These are phyloP conservation scores for Alternaria angustiovoidea DNA, from an alignment of 2,329 filamentous ascomycete species.

Conservation along the genomic window DNA sequence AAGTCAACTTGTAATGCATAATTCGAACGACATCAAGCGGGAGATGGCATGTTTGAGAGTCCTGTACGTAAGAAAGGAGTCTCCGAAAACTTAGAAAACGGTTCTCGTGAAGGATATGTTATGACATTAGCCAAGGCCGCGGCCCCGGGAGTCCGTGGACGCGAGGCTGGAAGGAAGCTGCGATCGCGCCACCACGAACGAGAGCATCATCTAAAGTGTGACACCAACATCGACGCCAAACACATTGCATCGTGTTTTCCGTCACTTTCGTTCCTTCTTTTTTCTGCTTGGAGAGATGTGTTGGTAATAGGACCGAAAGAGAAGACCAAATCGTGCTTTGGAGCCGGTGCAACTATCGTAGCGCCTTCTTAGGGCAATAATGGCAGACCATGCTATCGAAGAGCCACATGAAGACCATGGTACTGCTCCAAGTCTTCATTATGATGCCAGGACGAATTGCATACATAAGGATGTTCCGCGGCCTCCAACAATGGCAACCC, in stretches of 20 bases:
- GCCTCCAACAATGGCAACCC: not conserved
- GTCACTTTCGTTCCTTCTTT: not conserved
- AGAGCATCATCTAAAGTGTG: not conserved
- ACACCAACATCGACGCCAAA: not conserved
- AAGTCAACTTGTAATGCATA: not conserved
- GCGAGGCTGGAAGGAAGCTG: not conserved
- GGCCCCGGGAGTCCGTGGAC: not conserved
- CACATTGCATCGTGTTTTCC: not conserved
- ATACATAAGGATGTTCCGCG: not conserved
- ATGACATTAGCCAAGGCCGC: not conserved
- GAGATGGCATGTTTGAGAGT: not conserved
- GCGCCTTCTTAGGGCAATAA: not conserved
- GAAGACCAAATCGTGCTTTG: not conserved
- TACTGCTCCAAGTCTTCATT: not conserved
- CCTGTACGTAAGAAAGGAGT: not conserved
- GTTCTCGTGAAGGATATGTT: not conserved
- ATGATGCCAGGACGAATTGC: no score
- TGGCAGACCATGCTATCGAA: not conserved
- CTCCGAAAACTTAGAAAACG: not conserved
- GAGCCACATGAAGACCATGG: conserved; percentile 1
- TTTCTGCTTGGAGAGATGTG: not conserved
- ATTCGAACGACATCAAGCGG: not conserved
- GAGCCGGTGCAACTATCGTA: not conserved
- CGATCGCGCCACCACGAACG: not conserved
- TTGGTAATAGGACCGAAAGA: not conserved